Conservation (phyloP, 495 filamentous ascomycete genomes). For the Jackrogersella minutella region DNA sequence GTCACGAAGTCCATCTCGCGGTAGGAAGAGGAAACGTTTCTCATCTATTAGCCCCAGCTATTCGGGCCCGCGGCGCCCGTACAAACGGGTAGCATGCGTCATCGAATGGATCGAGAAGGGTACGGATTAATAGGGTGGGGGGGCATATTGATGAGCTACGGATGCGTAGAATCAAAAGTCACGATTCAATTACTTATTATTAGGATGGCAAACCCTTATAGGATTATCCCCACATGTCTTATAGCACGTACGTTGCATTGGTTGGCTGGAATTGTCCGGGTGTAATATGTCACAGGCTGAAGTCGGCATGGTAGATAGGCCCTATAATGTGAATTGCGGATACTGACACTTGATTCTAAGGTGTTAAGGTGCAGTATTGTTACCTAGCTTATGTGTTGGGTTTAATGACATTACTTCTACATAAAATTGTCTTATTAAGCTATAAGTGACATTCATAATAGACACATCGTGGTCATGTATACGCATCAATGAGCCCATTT, state of each 20-base stretch:
- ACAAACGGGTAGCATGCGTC: too few relatives aligned
- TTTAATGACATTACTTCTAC: too few relatives aligned
- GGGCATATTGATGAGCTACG: background rate
- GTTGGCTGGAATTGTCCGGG: background rate
- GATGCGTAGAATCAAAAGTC: background rate
- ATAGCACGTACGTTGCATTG: background rate
- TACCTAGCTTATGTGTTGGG: background rate
- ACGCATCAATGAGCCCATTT: too few relatives aligned
- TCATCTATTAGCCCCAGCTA: background rate
- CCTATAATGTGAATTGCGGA: background rate
- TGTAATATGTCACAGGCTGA: conserved; percentile 5
- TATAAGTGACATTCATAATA: too few relatives aligned
- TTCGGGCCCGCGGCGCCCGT: background rate
- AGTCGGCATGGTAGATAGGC: background rate
- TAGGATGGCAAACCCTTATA: background rate
- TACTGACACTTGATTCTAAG: background rate
- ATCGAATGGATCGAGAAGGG: background rate
- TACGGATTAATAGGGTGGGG: background rate
- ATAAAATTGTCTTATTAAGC: too few relatives aligned
- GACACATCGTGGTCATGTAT: too few relatives aligned
- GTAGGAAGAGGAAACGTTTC: background rate
- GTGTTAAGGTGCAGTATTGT: background rate
- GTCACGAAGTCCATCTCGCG: background rate
- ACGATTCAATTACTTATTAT: background rate
- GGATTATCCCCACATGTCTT: background rate